These are phyloP conservation scores for Hypericum perforatum DNA, from an alignment of 345 rosid species.

Conservation along the genomic window DNA sequence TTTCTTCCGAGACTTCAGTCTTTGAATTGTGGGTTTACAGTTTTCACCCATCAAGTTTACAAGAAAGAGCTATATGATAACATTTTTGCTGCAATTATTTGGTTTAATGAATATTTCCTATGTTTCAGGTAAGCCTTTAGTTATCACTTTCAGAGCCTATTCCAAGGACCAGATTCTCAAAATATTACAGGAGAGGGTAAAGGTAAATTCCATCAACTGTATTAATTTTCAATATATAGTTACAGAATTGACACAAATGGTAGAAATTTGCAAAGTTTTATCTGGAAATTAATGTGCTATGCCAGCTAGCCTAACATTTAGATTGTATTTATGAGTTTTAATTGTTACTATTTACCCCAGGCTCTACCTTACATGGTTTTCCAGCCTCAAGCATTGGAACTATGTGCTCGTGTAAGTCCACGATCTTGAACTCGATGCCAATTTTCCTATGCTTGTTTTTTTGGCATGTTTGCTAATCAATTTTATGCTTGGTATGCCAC, in stretches of 20 bases:
- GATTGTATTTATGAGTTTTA: neutral
- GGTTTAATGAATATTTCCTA: no score
- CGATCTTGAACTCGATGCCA: neutral
- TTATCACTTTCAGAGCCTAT: constrained; percentile 72
- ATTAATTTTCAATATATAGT: neutral
- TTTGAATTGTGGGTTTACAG: constrained; percentile 50
- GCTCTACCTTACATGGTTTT: constrained; percentile 49
- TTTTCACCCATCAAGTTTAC: neutral
- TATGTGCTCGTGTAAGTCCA: constrained; percentile 84
- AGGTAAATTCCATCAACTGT: constrained; percentile 32
- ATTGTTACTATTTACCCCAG: constrained; percentile 28
- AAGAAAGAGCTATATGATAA: no score
- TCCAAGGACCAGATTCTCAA: constrained; percentile 62
- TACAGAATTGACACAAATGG: no score
- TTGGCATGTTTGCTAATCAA: constrained; percentile 3
- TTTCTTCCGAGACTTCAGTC: constrained; percentile 80
- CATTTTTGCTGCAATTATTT: no score
- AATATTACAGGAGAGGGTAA: constrained; percentile 73
- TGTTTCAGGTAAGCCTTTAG: constrained; percentile 61
- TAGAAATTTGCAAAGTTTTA: no score
- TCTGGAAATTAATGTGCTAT: no score
- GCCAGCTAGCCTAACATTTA: neutral
- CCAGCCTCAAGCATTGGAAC: constrained; percentile 77
- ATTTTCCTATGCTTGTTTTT: neutral
- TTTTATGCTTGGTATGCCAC: constrained; percentile 10